These are phyloP conservation scores for Lasiosphaeria ovina DNA, from an alignment of 495 filamentous ascomycete species.

Conservation along the genomic window DNA sequence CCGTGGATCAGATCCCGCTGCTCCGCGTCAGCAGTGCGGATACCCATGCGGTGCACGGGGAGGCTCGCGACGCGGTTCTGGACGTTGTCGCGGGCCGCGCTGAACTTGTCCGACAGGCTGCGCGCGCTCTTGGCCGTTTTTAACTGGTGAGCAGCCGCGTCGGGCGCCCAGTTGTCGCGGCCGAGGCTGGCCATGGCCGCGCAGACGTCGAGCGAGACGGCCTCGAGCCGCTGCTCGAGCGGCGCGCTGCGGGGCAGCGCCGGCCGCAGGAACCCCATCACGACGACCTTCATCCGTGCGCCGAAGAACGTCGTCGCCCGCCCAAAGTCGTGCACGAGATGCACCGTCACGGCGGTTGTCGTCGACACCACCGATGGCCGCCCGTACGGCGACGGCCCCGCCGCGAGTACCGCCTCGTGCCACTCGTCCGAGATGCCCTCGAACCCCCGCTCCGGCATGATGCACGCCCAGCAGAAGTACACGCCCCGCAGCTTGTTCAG, in stretches of 20 bases:
- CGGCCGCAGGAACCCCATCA: slow-evolving; percentile 56
- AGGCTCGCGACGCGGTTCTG: slow-evolving; percentile 53
- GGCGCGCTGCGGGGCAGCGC: slow-evolving; percentile 26
- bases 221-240: slow-evolving; percentile 39
- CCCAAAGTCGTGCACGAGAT: slow-evolving; percentile 51
- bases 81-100: slow-evolving; percentile 38
- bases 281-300: slow-evolving; percentile 45
- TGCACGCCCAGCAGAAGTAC: slow-evolving; percentile 61
- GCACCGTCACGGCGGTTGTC: slow-evolving; percentile 40
- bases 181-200: slow-evolving; percentile 51
- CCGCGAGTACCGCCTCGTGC: slow-evolving; percentile 54
- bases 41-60: slow-evolving; percentile 54
- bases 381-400: slow-evolving; percentile 40
- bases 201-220: slow-evolving; percentile 49
- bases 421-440: slow-evolving; percentile 34
- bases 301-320: slow-evolving; percentile 31
- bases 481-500: slow-evolving; percentile 53
- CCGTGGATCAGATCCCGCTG: slow-evolving; percentile 46
- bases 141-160: slow-evolving; percentile 28
- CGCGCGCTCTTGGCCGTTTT: slow-evolving; percentile 28
- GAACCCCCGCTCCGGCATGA: slow-evolving; percentile 26
- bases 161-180: slow-evolving; percentile 53
- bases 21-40: slow-evolving; percentile 50
- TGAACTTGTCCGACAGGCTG: slow-evolving; percentile 37
- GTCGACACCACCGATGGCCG: slow-evolving; percentile 40